A percentile compares a stretch with the other conserved stretches of the same genome.
These are phyloP conservation scores for Candida silvicultrix DNA, from an alignment of 805 yeast species.

Conservation along the genomic window DNA sequence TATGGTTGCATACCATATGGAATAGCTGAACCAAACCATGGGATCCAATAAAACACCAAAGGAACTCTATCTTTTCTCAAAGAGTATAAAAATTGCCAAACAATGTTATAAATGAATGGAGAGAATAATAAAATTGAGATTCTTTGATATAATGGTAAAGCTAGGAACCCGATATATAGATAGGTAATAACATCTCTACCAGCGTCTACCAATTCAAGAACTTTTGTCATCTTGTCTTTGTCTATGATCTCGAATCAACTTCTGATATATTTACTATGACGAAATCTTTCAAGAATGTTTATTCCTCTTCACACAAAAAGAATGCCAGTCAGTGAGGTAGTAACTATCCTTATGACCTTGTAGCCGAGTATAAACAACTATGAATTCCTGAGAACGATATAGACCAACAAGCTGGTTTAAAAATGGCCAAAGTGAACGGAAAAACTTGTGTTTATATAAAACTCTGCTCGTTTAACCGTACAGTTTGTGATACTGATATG, in stretches of 20 bases:
- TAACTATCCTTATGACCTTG: no score
- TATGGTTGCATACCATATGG: conserved; percentile 91
- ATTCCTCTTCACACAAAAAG: no score
- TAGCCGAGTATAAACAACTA: no score
- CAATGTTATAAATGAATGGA: conserved; percentile 60
- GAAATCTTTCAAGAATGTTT: background rate
- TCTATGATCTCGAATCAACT: background rate
- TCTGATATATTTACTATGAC: background rate
- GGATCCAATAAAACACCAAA: conserved; percentile 84
- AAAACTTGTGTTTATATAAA: background rate
- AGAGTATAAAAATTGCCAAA: conserved; percentile 67
- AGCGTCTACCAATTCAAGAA: conserved; percentile 8
- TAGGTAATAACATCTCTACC: conserved; percentile 8
- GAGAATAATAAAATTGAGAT: conserved; percentile 25
- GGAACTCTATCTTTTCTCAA: conserved; percentile 81
- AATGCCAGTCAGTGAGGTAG: no score
- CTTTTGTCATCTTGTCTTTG: conserved; percentile 14
- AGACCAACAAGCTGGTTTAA: background rate
- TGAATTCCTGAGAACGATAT: background rate
- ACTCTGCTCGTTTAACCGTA: background rate
- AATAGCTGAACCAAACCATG: conserved; percentile 93
- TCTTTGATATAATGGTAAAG: conserved; percentile 30
- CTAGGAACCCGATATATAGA: conserved; percentile 20
- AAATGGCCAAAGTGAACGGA: background rate
- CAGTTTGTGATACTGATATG: background rate